phyloP scores from a whole-genome alignment of 2,329 filamentous ascomycete genomes.

The Fusarium globosum region DNA sequence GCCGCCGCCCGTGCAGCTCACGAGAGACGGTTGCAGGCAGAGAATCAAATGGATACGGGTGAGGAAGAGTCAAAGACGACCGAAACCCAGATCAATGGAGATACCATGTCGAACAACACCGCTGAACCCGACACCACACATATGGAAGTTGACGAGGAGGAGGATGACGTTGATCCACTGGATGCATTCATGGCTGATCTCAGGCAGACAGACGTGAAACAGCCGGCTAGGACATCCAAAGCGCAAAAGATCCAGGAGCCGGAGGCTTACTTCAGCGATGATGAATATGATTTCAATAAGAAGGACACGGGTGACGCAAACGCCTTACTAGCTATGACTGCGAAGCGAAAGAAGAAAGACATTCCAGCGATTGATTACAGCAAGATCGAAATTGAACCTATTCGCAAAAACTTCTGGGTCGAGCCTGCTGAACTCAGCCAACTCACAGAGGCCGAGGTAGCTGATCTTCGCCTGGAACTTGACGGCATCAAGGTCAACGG shows the following conservation, averaged over 20 bases:
- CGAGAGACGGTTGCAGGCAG: constrained; percentile 75
- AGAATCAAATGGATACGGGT: constrained; percentile 60
- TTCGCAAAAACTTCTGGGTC: constrained; percentile 95
- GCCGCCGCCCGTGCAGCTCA: constrained; percentile 87
- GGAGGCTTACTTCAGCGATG: constrained; percentile 88
- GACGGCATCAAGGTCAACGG: constrained; percentile 96
- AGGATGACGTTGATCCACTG: constrained; percentile 85
- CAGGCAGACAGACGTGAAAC: constrained; percentile 64
- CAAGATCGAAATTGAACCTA: constrained; percentile 85
- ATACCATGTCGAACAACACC: constrained; percentile 39
- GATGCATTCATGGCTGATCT: constrained; percentile 95
- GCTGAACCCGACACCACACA: constrained; percentile 50
- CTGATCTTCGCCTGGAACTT: constrained; percentile 83
- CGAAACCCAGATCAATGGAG: constrained; percentile 46
- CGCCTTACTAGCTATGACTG: constrained; percentile 64
- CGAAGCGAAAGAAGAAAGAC: constrained; percentile 91
- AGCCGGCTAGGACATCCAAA: constrained; percentile 43
- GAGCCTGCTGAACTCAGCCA: constrained; percentile 86
- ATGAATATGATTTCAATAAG: constrained; percentile 72
- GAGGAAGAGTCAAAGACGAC: constrained; percentile 41
- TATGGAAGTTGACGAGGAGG: constrained; percentile 70
- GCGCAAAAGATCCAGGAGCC: constrained; percentile 73
- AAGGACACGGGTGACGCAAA: constrained; percentile 61
- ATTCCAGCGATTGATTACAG: constrained; percentile 88
- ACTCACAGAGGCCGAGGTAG: constrained; percentile 86